Conservation (phyloP, 2,329 filamentous ascomycete genomes). For the Monilinia laxa region DNA sequence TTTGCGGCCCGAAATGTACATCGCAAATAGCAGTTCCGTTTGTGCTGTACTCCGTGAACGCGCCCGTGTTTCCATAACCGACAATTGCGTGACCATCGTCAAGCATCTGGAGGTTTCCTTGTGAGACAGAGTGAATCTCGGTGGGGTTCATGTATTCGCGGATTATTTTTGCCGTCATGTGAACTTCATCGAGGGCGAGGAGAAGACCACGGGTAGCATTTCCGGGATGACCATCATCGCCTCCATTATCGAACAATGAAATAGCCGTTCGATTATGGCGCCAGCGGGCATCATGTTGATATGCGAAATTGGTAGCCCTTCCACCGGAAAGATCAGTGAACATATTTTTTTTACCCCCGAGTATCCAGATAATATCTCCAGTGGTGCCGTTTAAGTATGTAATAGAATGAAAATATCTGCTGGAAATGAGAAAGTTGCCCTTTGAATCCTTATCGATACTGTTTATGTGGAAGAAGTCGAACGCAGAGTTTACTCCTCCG, state of each 20-base stretch:
- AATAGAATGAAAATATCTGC: slow-evolving; percentile 47
- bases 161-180: slow-evolving; percentile 28
- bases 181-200: slow-evolving; percentile 29
- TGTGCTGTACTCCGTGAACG: slow-evolving; percentile 32
- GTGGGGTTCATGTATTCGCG: slow-evolving; percentile 31
- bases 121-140: slow-evolving; percentile 30
- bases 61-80: slow-evolving; percentile 32
- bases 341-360: slow-evolving; percentile 47
- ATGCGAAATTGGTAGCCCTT: slow-evolving; percentile 48
- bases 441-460: slow-evolving; percentile 44
- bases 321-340: slow-evolving; percentile 41
- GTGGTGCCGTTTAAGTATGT: slow-evolving; percentile 49
- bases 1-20: slow-evolving; percentile 45
- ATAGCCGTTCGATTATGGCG: slow-evolving; percentile 34
- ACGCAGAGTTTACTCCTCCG: slow-evolving; percentile 44
- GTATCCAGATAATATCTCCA: slow-evolving; percentile 49
- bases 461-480: slow-evolving; percentile 42
- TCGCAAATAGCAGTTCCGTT: slow-evolving; percentile 40
- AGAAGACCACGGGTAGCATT: slow-evolving; percentile 32
- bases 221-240: slow-evolving; percentile 25
- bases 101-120: slow-evolving; percentile 34
- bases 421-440: slow-evolving; percentile 51
- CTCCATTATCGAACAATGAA: slow-evolving; percentile 34
- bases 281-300: slow-evolving; percentile 51
- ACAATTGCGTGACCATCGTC: slow-evolving; percentile 34